phyloP scores from a whole-genome alignment of 1,284 basidiomycete genomes.

The Porogramme epimiltina region DNA sequence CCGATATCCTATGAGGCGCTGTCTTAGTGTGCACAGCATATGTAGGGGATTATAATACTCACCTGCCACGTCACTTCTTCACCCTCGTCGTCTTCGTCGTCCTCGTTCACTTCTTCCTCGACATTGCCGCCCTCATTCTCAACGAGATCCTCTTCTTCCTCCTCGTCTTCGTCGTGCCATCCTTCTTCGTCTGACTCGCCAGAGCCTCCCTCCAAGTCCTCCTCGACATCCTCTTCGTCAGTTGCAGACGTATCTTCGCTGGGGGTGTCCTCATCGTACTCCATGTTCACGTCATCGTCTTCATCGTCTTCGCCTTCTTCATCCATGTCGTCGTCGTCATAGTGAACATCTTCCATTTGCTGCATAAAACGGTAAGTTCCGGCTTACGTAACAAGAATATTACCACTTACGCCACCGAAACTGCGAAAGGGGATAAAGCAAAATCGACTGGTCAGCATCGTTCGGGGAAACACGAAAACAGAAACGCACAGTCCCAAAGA shows the following conservation, averaged over 20 bases:
- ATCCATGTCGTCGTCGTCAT: constrained; percentile 74
- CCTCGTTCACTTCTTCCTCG: constrained; percentile 46
- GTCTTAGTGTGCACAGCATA: not conserved
- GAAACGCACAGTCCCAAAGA: constrained; percentile 88
- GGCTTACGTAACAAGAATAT: not conserved
- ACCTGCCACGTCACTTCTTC: constrained; percentile 77
- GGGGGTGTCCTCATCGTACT: constrained; percentile 79
- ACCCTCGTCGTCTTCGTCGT: constrained; percentile 49
- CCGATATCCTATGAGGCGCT: constrained; percentile 52
- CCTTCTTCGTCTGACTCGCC: constrained; percentile 60
- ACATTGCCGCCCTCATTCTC: constrained; percentile 57
- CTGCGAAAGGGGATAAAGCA: constrained; percentile 33
- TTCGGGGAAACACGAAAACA: not conserved
- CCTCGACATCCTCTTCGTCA: constrained; percentile 67
- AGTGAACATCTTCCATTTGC: constrained; percentile 83
- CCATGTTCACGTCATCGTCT: constrained; percentile 86
- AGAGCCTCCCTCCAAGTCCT: constrained; percentile 60
- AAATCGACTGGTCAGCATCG: not conserved
- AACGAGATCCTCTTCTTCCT: constrained; percentile 60
- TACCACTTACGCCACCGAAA: constrained; percentile 75
- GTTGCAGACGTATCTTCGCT: constrained; percentile 77
- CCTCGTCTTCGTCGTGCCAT: constrained; percentile 69
- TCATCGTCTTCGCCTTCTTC: constrained; percentile 75
- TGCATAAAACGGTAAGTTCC: constrained; percentile 32
- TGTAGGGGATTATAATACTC: constrained; percentile 22